Percentiles rank a stretch among this genome's conserved stretches.
Conservation (phyloP, 2,329 filamentous ascomycete genomes). For the Ophiobolus disseminans region DNA sequence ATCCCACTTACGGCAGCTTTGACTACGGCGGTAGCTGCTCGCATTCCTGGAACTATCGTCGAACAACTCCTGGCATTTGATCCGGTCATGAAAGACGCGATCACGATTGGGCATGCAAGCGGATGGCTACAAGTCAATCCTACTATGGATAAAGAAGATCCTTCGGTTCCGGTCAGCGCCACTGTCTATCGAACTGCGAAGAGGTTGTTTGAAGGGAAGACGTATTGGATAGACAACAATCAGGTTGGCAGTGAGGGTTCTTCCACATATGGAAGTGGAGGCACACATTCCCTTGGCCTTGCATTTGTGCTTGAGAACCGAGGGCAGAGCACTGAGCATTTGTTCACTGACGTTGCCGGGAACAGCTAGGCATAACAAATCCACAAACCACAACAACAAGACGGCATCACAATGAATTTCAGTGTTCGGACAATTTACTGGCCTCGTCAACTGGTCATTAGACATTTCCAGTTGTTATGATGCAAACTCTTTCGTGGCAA, state of each 20-base stretch:
- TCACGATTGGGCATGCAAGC: conserved; percentile 52
- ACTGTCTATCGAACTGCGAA: conserved; percentile 49
- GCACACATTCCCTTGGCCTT: conserved; percentile 30
- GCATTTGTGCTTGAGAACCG: conserved; percentile 27
- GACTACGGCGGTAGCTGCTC: conserved; percentile 52
- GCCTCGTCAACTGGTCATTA: too few relatives aligned
- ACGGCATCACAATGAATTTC: too few relatives aligned
- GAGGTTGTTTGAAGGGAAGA: conserved; percentile 46
- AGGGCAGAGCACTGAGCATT: too few relatives aligned
- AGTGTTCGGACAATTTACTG: too few relatives aligned
- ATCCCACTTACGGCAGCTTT: conserved; percentile 54
- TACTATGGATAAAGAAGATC: conserved; percentile 34
- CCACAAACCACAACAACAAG: too few relatives aligned
- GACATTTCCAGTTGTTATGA: too few relatives aligned
- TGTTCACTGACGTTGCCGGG: too few relatives aligned
- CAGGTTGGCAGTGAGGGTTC: not conserved
- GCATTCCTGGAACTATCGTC: conserved; percentile 47
- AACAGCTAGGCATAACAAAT: too few relatives aligned
- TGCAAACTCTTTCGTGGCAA: too few relatives aligned
- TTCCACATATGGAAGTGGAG: conserved; percentile 8
- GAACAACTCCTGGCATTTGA: conserved; percentile 37
- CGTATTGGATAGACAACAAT: conserved; percentile 29
- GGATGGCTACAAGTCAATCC: conserved; percentile 48
- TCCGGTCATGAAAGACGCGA: conserved; percentile 32
- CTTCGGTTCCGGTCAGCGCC: conserved; percentile 27